Evolutionary conservation across 495 filamentous ascomycete species (phyloP).

Genomic region (Xylaria longipes): DNA sequence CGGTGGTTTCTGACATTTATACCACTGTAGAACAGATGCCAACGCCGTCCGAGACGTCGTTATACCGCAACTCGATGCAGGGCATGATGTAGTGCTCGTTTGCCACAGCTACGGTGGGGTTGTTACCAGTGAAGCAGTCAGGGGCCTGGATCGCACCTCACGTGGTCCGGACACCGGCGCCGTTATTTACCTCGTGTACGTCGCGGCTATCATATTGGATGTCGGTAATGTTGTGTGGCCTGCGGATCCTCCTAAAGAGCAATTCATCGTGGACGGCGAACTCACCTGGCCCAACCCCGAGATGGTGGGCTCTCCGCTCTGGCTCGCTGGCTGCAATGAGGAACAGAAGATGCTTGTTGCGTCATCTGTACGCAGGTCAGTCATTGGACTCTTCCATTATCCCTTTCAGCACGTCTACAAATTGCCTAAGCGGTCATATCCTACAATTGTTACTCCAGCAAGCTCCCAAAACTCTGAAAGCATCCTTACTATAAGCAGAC

Average conservation of each 20-base stretch:
- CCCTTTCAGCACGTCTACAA: neutral
- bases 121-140: constrained; percentile 56
- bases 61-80: constrained; percentile 41
- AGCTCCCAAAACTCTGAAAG: neutral
- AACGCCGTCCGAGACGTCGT: constrained; percentile 37
- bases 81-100: constrained; percentile 55
- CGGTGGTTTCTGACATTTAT: neutral
- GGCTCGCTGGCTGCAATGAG: constrained; percentile 11
- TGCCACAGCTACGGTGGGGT: constrained; percentile 60
- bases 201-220: constrained; percentile 25
- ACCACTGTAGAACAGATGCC: constrained; percentile 25
- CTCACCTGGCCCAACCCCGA: constrained; percentile 22
- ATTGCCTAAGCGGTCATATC: neutral
- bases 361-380: constrained; percentile 7
- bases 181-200: constrained; percentile 25
- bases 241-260: neutral
- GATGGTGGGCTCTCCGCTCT: neutral
- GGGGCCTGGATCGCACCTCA: constrained; percentile 37
- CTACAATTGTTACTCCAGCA: neutral
- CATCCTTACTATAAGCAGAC: neutral
- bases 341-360: constrained; percentile 8
- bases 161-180: constrained; percentile 21
- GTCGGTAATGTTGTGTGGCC: constrained; percentile 26
- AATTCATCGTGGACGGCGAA: constrained; percentile 2
- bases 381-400: neutral